Percentiles rank a stretch among this genome's conserved stretches.
These are phyloP conservation scores for Tolypocladium album DNA, from an alignment of 2,329 filamentous ascomycete species.

Conservation along the genomic window DNA sequence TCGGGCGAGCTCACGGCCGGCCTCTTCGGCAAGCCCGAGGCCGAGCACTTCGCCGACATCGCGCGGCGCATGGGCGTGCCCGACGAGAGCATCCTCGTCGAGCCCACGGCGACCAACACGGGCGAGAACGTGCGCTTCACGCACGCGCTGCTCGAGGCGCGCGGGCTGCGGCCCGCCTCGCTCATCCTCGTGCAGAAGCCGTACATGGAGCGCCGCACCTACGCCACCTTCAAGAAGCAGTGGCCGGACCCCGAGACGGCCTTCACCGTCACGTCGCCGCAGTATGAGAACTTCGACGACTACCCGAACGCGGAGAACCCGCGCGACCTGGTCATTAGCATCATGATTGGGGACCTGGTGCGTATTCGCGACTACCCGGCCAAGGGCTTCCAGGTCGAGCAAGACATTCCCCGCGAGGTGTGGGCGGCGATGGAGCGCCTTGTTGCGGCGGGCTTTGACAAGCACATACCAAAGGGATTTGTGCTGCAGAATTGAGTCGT, in stretches of 20 bases:
- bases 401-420: slow-evolving; percentile 28
- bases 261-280: slow-evolving; percentile 30
- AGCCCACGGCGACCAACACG: slow-evolving; percentile 30
- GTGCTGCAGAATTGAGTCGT: background rate
- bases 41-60: slow-evolving; percentile 29
- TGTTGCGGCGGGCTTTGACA: slow-evolving; percentile 25
- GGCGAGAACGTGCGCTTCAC: slow-evolving; percentile 37
- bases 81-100: slow-evolving; percentile 24
- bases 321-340: slow-evolving; percentile 27
- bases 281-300: slow-evolving; percentile 21
- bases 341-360: slow-evolving; percentile 34
- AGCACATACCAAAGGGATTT: slow-evolving; percentile 21
- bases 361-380: slow-evolving; percentile 31
- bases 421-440: slow-evolving; percentile 30
- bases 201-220: slow-evolving; percentile 36
- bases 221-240: slow-evolving; percentile 34
- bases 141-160: slow-evolving; percentile 19
- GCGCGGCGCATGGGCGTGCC: slow-evolving; percentile 29
- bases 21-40: slow-evolving; percentile 29
- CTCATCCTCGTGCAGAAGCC: slow-evolving; percentile 36
- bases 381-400: slow-evolving; percentile 30
- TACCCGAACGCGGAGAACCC: slow-evolving; percentile 32
- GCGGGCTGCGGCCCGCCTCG: slow-evolving; percentile 12
- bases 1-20: slow-evolving; percentile 27
- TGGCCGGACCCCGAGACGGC: slow-evolving; percentile 25